Evolutionary conservation across 768 basidiomycete species (phyloP).

Genomic region (Lepiota subincarnata): DNA sequence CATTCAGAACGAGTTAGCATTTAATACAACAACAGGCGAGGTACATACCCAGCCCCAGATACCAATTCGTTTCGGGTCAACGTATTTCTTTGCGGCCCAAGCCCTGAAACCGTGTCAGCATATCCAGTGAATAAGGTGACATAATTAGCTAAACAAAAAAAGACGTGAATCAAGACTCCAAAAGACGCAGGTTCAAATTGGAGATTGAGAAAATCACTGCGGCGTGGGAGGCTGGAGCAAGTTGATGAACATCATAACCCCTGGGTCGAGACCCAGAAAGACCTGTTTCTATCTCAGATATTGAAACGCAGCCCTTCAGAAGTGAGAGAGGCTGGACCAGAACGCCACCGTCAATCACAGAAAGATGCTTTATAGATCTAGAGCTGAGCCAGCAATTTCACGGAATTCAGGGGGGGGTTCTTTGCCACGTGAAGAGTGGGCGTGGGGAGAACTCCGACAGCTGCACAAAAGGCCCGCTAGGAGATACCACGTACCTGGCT

Average conservation of each 20-base stretch:
- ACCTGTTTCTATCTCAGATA: too few relatives aligned
- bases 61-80: conserved; percentile 85
- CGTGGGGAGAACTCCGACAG: not conserved
- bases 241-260: too few relatives aligned
- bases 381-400: too few relatives aligned
- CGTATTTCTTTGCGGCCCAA: conserved; percentile 85
- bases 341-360: too few relatives aligned
- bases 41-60: conserved; percentile 95
- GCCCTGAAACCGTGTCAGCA: conserved; percentile 35
- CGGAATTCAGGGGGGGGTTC: too few relatives aligned
- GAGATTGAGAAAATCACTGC: too few relatives aligned
- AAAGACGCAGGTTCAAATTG: too few relatives aligned
- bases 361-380: too few relatives aligned
- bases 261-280: not conserved
- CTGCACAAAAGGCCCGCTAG: conserved; percentile 6
- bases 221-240: too few relatives aligned
- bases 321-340: too few relatives aligned
- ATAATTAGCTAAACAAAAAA: not conserved
- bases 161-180: not conserved
- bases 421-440: not conserved
- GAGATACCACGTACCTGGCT: conserved; percentile 55
- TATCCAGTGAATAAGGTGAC: not conserved
- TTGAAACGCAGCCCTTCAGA: too few relatives aligned
- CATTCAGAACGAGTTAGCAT: conserved; percentile 1
- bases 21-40: not conserved